These are phyloP conservation scores for Bacidia gigantensis DNA, from an alignment of 495 filamentous ascomycete genomes.

Conservation along the genomic window DNA sequence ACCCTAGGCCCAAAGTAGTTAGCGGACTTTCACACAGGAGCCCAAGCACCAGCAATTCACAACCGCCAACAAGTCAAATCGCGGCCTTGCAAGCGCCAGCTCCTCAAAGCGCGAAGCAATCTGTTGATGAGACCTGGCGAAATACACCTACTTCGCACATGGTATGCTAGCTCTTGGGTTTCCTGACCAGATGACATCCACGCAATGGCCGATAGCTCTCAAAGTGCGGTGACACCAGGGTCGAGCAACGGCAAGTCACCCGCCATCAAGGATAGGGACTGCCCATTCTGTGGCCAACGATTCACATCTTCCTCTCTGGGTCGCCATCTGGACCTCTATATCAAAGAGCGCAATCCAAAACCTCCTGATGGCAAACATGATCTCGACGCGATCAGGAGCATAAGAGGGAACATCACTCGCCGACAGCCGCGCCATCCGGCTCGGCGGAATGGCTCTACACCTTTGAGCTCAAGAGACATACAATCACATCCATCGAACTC, in stretches of 20 bases:
- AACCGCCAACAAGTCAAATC: too few species aligned
- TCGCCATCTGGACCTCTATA: conserved; percentile 79
- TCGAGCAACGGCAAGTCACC: conserved; percentile 31
- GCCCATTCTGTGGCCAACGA: conserved; percentile 69
- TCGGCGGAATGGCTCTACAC: conserved; percentile 36
- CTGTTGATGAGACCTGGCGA: too few species aligned
- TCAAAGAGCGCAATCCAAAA: conserved; percentile 76
- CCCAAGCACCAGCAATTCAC: too few species aligned
- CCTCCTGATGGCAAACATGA: conserved; percentile 73
- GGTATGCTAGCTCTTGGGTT: too few species aligned
- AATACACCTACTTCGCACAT: too few species aligned
- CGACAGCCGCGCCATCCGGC: conserved; percentile 53
- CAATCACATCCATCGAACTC: conserved; percentile 14
- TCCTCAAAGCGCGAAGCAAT: neutral
- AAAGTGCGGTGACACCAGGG: conserved; percentile 29
- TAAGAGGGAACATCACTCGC: conserved; percentile 71
- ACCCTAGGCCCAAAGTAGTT: neutral
- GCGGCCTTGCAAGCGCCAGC: neutral
- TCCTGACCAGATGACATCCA: neutral
- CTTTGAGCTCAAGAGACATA: conserved; percentile 13
- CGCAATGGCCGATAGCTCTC: conserved; percentile 15
- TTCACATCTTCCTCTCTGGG: conserved; percentile 92
- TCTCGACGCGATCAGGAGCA: conserved; percentile 70
- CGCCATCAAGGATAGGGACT: conserved; percentile 61
- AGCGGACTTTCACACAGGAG: too few species aligned